Evolutionary conservation across 1,284 basidiomycete genomes (phyloP), one percentile per base, ranked within the genome.

Genomic region (Cutaneotrichosporon sp.): DNA sequence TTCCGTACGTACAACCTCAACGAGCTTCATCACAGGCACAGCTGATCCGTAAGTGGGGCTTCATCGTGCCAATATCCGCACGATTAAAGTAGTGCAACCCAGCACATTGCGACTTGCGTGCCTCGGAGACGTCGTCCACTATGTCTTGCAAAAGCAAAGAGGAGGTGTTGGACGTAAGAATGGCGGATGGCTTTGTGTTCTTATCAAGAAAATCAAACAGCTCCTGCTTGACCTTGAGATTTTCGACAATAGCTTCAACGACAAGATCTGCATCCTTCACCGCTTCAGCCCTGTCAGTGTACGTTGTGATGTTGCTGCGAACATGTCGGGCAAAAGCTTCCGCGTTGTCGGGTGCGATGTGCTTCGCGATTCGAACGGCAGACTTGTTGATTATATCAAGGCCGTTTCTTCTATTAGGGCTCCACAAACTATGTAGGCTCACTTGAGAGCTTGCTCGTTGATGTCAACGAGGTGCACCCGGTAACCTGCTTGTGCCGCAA

Each of bases 161-260:
- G 30, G 76, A 78, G 10, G 81, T 82, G 69, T 82, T 82, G 50
- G 74, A 77, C 5, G 80, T 78, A 54, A 82, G 81, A 52, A 81
- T 76, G 15, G 47, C 33, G 17, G 71, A 56, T 23, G 33, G 49
- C 20, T 45, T 73, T 55, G 37, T 62, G 55, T 36, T 70, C 37
- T 56, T 58, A 63, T 82, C 80, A 21, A 82, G 65, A 55, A 77
- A 74, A 8, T 70, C 71, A 55, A 82, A 82, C 23, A 82, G 69
- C 43, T 80, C 77, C 49, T 78, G 75, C 70, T 82, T 82, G 56
- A 79, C 74, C 56, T 77, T 73, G 41, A 82, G 65, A 57, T 78
- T 78, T 62, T 82, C 81, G 52, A 82, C 78, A 53, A 82, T 81
- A 1, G 81, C 80, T 66, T 82, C 81, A 42, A 82, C 74, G 43